A percentile compares a stretch with the other conserved stretches of the same genome.
Evolutionary conservation across 1,284 basidiomycete species (phyloP).

Genomic region (Rhodofomes roseus): DNA sequence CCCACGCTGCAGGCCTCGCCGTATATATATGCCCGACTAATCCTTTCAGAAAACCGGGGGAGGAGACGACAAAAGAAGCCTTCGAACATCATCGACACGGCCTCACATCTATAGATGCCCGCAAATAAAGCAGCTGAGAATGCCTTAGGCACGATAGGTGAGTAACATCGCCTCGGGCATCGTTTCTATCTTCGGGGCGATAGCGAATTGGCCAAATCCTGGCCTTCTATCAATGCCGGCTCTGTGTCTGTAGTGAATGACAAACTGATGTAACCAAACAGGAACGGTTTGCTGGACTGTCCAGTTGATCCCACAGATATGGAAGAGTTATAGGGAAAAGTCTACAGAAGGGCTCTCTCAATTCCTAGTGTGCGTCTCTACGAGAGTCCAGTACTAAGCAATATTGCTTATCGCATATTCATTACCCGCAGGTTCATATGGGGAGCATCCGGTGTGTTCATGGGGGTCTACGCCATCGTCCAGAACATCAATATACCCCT

Average conservation of each 20-base stretch:
- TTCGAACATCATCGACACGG: not conserved
- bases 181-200: no score
- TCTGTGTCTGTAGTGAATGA: no score
- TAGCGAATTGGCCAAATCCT: no score
- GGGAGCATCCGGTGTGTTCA: constrained; percentile 57
- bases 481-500: constrained; percentile 73
- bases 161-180: constrained; percentile 2
- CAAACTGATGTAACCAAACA: constrained; percentile 19
- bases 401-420: no score
- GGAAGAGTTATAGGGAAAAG: constrained; percentile 73
- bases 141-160: constrained; percentile 58
- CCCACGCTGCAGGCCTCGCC: not conserved
- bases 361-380: constrained; percentile 53
- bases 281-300: constrained; percentile 68
- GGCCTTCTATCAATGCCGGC: not conserved
- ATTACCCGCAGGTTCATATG: constrained; percentile 50
- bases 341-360: constrained; percentile 71
- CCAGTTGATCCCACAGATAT: constrained; percentile 73
- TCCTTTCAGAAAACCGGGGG: not conserved
- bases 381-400: no score
- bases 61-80: not conserved
- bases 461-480: constrained; percentile 70
- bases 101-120: constrained; percentile 26
- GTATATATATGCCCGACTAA: not conserved
- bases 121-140: constrained; percentile 48